Evolutionary conservation across 768 basidiomycete species (phyloP).

Genomic region (Rhodotorula paludigena): DNA sequence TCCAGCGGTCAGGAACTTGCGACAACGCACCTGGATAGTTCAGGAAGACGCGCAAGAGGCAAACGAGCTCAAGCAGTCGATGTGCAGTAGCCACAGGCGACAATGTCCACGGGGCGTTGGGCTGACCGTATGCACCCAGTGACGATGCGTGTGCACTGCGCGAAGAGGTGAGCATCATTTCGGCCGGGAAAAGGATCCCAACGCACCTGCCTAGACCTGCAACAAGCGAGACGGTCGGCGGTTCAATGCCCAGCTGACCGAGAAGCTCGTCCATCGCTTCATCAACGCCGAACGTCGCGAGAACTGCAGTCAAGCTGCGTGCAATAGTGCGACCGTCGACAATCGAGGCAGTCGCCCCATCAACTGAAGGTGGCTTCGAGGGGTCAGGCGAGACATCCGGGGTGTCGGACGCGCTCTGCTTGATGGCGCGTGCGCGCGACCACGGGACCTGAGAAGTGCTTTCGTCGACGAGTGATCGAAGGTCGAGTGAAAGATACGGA

Average conservation of each 20-base stretch:
- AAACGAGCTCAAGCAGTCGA: slow-evolving; percentile 62
- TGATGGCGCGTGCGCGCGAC: slow-evolving; percentile 16
- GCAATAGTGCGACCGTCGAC: slow-evolving; percentile 55
- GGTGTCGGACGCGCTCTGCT: slow-evolving; percentile 34
- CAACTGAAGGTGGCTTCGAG: background rate
- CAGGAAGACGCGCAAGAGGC: slow-evolving; percentile 66
- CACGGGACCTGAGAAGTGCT: slow-evolving; percentile 14
- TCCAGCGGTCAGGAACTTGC: background rate
- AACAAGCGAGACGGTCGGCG: slow-evolving; percentile 42
- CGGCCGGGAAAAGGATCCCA: background rate
- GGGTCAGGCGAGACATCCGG: slow-evolving; percentile 39
- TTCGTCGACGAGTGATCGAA: slow-evolving; percentile 10
- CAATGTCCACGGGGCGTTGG: slow-evolving; percentile 60
- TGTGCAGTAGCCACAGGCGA: slow-evolving; percentile 67
- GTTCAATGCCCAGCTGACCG: slow-evolving; percentile 55
- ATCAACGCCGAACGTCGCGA: slow-evolving; percentile 68
- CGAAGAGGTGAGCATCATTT: background rate
- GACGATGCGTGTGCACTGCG: too few species aligned
- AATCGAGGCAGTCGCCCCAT: background rate
- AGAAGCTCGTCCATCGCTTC: slow-evolving; percentile 67
- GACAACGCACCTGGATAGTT: slow-evolving; percentile 60
- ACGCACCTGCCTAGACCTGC: slow-evolving; percentile 40
- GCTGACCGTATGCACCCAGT: too few species aligned
- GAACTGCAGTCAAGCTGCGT: slow-evolving; percentile 58
- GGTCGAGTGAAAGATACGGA: slow-evolving; percentile 25